phyloP scores from a whole-genome alignment of 805 yeast genomes.

The Citeromyces matritensis region DNA sequence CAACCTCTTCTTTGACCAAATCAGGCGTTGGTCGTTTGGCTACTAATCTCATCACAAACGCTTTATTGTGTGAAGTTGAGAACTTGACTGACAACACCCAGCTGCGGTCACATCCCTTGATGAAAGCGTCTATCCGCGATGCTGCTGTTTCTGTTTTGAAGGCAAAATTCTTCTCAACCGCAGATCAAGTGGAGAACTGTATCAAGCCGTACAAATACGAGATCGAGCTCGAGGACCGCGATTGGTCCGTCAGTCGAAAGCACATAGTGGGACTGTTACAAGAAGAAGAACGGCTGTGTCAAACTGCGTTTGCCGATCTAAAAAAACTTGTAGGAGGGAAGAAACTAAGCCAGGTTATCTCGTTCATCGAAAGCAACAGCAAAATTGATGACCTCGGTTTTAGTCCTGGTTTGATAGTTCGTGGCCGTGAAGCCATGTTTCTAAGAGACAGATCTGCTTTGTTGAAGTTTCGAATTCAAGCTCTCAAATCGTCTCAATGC shows the following conservation, averaged over 20 bases:
- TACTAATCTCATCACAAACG: constrained; percentile 68
- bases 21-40: constrained; percentile 88
- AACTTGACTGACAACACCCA: constrained; percentile 62
- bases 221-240: constrained; percentile 90
- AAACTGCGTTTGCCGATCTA: constrained; percentile 39
- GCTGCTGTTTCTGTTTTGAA: constrained; percentile 74
- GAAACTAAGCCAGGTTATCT: constrained; percentile 70
- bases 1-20: constrained; percentile 77
- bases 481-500: constrained; percentile 66
- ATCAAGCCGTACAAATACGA: constrained; percentile 97
- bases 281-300: constrained; percentile 81
- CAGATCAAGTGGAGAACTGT: constrained; percentile 97
- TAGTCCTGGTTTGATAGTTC: constrained; percentile 54
- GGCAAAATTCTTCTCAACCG: constrained; percentile 73
- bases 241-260: constrained; percentile 74
- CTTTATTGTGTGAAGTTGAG: constrained; percentile 64
- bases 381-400: constrained; percentile 65
- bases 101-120: constrained; percentile 74
- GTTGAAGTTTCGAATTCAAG: constrained; percentile 59
- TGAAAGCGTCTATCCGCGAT: constrained; percentile 64
- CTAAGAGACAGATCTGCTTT: constrained; percentile 59
- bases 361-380: constrained; percentile 41
- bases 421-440: constrained; percentile 78
- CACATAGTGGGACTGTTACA: constrained; percentile 59
- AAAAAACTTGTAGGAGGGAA: constrained; percentile 69